phyloP scores from a whole-genome alignment of 2,329 filamentous ascomycete species.

The Penicillium sp. region DNA sequence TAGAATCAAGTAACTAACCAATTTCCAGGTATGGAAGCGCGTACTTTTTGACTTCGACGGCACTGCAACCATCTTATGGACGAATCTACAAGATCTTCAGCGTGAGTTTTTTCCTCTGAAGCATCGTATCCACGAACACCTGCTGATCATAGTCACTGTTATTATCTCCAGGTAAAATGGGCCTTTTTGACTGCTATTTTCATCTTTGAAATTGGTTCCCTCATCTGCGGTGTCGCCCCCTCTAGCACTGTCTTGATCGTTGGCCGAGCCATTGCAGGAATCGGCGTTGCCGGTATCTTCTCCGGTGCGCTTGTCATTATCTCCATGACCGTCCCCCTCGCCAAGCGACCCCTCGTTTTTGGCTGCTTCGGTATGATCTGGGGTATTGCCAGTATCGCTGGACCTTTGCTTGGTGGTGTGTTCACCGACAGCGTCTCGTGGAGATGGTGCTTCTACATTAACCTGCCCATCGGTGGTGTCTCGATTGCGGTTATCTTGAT shows the following conservation, averaged over 20 bases:
- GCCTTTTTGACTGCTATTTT: conserved; percentile 37
- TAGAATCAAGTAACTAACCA: too few relatives aligned
- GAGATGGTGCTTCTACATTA: conserved; percentile 49
- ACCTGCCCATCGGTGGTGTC: conserved; percentile 46
- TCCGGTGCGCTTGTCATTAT: conserved; percentile 34
- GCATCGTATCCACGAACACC: background rate
- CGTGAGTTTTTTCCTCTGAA: conserved; percentile 11
- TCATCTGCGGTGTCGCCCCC: conserved; percentile 40
- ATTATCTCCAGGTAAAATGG: conserved; percentile 30
- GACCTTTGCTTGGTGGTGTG: conserved; percentile 47
- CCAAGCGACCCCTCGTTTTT: conserved; percentile 51
- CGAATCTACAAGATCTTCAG: conserved; percentile 42
- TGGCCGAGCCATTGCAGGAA: conserved; percentile 40
- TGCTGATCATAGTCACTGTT: background rate
- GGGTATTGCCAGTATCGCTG: conserved; percentile 54
- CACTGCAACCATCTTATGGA: conserved; percentile 36
- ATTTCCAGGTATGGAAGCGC: conserved; percentile 15
- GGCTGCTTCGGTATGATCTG: conserved; percentile 58
- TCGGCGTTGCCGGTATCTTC: conserved; percentile 41
- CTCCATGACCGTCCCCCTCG: conserved; percentile 51
- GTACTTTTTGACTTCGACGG: conserved; percentile 19
- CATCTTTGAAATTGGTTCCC: conserved; percentile 31
- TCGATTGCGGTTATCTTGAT: conserved; percentile 52
- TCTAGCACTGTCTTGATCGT: conserved; percentile 38
- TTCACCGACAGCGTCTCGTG: conserved; percentile 47